Evolutionary conservation across 1,139 yeast species (phyloP), one percentile per base, ranked within the genome.

Genomic region (Scheffersomyces lignicola): DNA sequence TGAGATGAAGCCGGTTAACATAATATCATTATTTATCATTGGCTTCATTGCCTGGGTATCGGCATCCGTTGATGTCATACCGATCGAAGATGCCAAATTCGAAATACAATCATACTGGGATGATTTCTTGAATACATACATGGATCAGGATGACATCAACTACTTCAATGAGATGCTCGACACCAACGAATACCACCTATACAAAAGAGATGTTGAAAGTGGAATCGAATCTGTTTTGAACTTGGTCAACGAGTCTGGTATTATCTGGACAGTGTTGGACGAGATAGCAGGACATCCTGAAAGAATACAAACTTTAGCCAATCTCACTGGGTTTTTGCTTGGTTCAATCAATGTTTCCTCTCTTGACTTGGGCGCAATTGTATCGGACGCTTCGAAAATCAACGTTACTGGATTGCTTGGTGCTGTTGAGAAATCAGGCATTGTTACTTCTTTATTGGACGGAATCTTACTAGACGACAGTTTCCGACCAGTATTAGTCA

Each of bases 211-310:
- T 32, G 37, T 51, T 24, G 50, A 52, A 40, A 43, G 47, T 7
- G 45, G 53, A 9, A 47, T 61, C 32, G 58, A 52, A 22, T 34
- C 51, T 8, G 40, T 64, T 14, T 43, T 68, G 17, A 34, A 44
- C 12, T 34, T 52, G n/a, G 51, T 69, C 24, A 69, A 69, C 45
- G 45, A 43, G 22, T 58, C 74, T 1, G 73, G 71, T 10, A 43
- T 70, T 11, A 48, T 70, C 28, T 65, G 65, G 53, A 49, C 52
- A 9, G 51, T 59, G 14, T 57, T 70, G 33, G 71, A 70, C 42
- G 55, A 58, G 26, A 51, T 66, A 32, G 69, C 69, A 12, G 61
- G 53, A 23, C 48, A 58, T 35, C 61, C 69, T 2, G 43, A 43
- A 21, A 47, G 64, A 34, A 51, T 67, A 36, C 45, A 52, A 22